These are phyloP conservation scores for Populus alba DNA, from an alignment of 345 rosid genomes.

Conservation along the genomic window DNA sequence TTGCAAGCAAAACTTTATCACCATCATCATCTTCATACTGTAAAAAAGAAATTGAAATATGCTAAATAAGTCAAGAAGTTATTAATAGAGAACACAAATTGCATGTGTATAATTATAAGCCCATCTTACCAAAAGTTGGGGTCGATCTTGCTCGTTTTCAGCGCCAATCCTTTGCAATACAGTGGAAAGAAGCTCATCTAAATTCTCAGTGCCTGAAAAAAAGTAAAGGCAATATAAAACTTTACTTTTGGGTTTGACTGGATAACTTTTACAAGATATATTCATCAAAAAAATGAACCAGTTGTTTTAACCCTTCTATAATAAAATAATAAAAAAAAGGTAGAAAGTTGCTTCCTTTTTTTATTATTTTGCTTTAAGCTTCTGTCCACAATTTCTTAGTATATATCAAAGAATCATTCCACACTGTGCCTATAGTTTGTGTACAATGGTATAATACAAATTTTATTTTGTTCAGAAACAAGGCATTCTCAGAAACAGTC, in stretches of 20 bases:
- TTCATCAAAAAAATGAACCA: neutral
- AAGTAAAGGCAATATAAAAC: neutral
- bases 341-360: neutral
- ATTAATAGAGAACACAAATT: neutral
- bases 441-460: neutral
- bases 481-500: neutral
- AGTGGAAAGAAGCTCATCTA: slow-evolving; percentile 65
- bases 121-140: slow-evolving; percentile 70
- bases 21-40: slow-evolving; percentile 95
- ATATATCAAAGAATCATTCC: neutral
- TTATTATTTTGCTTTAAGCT: neutral
- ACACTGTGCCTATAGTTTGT: neutral
- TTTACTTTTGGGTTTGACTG: neutral
- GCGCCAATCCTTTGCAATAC: slow-evolving; percentile 70
- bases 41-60: neutral
- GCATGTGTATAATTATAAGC: neutral
- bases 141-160: slow-evolving; percentile 37
- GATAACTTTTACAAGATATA: neutral
- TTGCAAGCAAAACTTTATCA: slow-evolving; percentile 73
- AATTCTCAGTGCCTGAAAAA: slow-evolving; percentile 52
- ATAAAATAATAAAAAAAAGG: neutral
- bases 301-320: neutral
- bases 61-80: neutral
- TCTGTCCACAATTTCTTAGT: neutral
- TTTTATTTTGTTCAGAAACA: neutral